Evolutionary conservation across 2,329 filamentous ascomycete genomes (phyloP).

Genomic region (Nemania sp.): DNA sequence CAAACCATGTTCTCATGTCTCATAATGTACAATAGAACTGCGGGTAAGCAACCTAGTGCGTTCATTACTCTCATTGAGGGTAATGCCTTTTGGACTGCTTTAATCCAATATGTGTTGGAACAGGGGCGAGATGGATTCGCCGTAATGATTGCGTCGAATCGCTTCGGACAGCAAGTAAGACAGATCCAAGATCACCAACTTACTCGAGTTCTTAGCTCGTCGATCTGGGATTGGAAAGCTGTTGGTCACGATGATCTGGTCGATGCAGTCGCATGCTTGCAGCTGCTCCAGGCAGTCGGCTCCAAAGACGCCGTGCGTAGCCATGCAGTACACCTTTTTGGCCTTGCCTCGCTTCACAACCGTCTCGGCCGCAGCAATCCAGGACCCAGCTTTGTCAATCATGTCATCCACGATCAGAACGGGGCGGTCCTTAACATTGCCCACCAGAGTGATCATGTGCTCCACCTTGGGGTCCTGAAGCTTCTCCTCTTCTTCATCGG

Average conservation of each 20-base stretch:
- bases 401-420: constrained; percentile 98
- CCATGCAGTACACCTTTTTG: constrained; percentile 96
- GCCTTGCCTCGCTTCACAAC: constrained; percentile 91
- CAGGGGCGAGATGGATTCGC: constrained; percentile 75
- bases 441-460: constrained; percentile 96
- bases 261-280: constrained; percentile 90
- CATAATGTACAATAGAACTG: constrained; percentile 30
- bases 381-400: constrained; percentile 96
- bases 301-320: constrained; percentile 93
- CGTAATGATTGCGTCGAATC: constrained; percentile 94
- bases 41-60: constrained; percentile 32
- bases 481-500: constrained; percentile 93
- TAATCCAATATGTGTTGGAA: constrained; percentile 70
- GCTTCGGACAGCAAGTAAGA: constrained; percentile 88
- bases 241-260: constrained; percentile 93
- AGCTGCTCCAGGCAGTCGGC: constrained; percentile 87
- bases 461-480: constrained; percentile 80
- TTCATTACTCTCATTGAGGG: constrained; percentile 20
- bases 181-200: constrained; percentile 87
- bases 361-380: constrained; percentile 96
- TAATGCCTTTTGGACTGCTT: constrained; percentile 26
- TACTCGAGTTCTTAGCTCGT: constrained; percentile 71
- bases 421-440: constrained; percentile 83
- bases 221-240: constrained; percentile 88
- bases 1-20: constrained; percentile 34